A percentile compares a stretch with the other conserved stretches of the same genome.
Evolutionary conservation across 805 yeast species (phyloP).

Genomic region (Komagataella populi): DNA sequence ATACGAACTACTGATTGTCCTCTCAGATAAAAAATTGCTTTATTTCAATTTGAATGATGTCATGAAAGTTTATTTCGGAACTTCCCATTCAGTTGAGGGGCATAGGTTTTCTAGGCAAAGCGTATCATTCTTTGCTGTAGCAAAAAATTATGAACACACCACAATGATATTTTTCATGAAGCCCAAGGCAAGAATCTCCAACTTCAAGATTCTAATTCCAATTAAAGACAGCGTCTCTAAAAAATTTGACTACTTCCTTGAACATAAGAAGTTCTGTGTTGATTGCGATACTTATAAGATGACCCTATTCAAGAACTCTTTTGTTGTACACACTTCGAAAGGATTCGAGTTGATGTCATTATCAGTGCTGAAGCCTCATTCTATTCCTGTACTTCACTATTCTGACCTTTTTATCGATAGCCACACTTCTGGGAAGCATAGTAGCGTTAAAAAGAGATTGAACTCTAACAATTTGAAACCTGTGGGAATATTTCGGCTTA

Average conservation of each 20-base stretch:
- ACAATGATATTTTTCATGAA: constrained; percentile 44
- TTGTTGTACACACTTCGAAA: constrained; percentile 51
- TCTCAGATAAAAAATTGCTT: constrained; percentile 45
- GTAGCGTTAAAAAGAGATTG: constrained; percentile 23
- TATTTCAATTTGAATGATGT: constrained; percentile 54
- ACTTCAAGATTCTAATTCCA: constrained; percentile 45
- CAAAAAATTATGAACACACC: constrained; percentile 45
- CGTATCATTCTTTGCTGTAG: constrained; percentile 52
- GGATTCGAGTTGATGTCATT: constrained; percentile 57
- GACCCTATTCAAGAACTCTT: constrained; percentile 49
- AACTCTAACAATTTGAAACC: constrained; percentile 28
- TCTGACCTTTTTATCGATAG: constrained; percentile 1
- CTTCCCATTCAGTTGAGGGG: constrained; percentile 25
- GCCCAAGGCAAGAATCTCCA: constrained; percentile 30
- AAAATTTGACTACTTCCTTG: constrained; percentile 26
- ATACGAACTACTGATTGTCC: constrained; percentile 39
- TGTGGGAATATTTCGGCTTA: constrained; percentile 48
- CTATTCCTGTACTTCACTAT: constrained; percentile 35
- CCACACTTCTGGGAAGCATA: constrained; percentile 7
- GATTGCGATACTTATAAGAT: constrained; percentile 47
- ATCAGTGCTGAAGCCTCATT: constrained; percentile 40
- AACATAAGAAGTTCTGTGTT: constrained; percentile 31
- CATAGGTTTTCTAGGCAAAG: constrained; percentile 35
- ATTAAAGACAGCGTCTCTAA: constrained; percentile 24
- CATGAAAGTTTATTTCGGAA: constrained; percentile 39